Evolutionary conservation across 2,329 filamentous ascomycete genomes (phyloP).

Genomic region (Alternaria ethzedia): DNA sequence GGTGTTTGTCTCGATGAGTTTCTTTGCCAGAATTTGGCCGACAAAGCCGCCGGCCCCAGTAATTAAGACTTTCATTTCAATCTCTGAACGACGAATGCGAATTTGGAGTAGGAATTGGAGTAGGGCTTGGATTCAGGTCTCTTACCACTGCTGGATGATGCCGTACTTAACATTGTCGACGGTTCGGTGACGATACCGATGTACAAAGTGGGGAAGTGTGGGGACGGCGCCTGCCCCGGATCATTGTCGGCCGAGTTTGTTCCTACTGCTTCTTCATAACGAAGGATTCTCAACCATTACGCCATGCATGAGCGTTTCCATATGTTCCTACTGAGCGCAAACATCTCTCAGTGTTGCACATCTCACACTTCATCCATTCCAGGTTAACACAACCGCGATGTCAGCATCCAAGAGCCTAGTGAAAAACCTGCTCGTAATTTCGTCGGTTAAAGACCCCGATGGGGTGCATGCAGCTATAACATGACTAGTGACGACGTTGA

Average conservation of each 20-base stretch:
- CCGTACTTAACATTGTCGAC: neutral
- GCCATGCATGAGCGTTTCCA: neutral
- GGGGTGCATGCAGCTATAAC: neutral
- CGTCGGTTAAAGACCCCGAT: neutral
- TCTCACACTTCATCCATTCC: neutral
- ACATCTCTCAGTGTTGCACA: neutral
- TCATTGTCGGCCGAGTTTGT: slow-evolving; percentile 5
- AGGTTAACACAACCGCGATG: neutral
- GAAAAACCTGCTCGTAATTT: neutral
- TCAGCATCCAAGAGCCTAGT: neutral
- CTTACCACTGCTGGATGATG: neutral
- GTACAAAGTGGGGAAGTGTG: slow-evolving; percentile 15
- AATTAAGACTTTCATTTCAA: slow-evolving; percentile 60
- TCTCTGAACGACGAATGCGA: neutral
- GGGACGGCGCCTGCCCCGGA: slow-evolving; percentile 22
- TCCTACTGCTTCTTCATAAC: neutral
- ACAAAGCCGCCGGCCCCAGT: slow-evolving; percentile 71
- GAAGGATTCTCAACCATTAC: neutral
- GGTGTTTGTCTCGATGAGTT: slow-evolving; percentile 58
- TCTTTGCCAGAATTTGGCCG: slow-evolving; percentile 65
- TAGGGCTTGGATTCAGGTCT: neutral
- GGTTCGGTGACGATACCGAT: slow-evolving; percentile 19
- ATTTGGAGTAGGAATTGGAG: neutral
- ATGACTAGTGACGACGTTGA: neutral
- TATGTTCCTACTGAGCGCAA: neutral